Evolutionary conservation across 2,329 filamentous ascomycete species (phyloP), one percentile per base, ranked within the genome.

Genomic region (Cladosporium halotolerans): DNA sequence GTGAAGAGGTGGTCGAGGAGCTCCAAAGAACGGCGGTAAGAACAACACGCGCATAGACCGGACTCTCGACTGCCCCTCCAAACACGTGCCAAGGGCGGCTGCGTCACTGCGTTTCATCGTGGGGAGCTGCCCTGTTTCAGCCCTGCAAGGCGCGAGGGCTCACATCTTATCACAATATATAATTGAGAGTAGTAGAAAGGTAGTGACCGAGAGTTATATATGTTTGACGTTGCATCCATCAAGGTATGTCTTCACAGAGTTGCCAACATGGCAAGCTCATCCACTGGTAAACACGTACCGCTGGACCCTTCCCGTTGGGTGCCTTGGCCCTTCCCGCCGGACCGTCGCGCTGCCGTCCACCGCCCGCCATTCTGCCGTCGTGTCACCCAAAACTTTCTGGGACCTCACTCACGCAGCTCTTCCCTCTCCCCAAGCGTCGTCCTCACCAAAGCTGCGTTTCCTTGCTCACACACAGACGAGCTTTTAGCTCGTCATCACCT

Each of bases 391-490:
- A 44, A 34, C 31, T 36, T 38, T 88, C 89, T 14, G 33, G 13
- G 19, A 16, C 50, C 32, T 46, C 42, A 49, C 52, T 34, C 45
- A 10, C 16, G 10, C 33, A 42, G 44, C 71, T 66, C 68, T 55
- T 62, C 52, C 72, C 73, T 67, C 70, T 68, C 69, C 71, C 72
- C 77, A 86, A 87, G 84, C 83, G 84, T 82, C 86, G 83, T 84
- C 86, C 86, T 86, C 81, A 79, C 83, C 85, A 91, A 88, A 81
- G 88, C 88, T 87, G 87, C 86, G 86, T 91, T 91, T 91, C 88
- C 89, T 90, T 91, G 88, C 88, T 86, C 85, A 86, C 88, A 81
- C 82, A 88, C 76, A 72, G 74, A 79, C 73, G 62, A 63, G 54
- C 45, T 32, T 44, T 40, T 42, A 33, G 51, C 57, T 59, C 53